Base-by-base conservation (phyloP, 139 green algal genomes). In the Trebouxia sp. region DNA sequence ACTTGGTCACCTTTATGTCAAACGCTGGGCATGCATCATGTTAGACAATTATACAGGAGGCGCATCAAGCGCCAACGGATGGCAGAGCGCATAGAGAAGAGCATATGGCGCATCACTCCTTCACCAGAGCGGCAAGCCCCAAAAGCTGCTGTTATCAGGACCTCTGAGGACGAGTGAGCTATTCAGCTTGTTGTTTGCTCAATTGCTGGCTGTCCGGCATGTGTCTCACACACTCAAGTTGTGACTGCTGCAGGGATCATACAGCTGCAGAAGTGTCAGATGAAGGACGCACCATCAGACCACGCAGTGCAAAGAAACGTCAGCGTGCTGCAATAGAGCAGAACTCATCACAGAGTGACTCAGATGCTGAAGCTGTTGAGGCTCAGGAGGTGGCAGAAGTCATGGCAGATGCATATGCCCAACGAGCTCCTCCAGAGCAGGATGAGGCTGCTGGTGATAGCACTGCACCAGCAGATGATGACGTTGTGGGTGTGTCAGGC, bases 81-180 rank as follows among this genome's bases (percentile, higher is more conserved):
- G 85, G 86, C 80, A 80, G 86, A 95, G 81, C 83, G 85, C 0
- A 81, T 88, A 56, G 76, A 88, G 14, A 84, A 83, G 51, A 85
- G 83, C 53, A 86, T 96, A 38, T 96, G 90, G 88, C 80, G 85
- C 26, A 90, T 90, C 83, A 95, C 92, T 28, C 92, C 92, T 5
- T 92, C 89, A 0, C 89, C 86, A 12, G 58, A 41, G 14, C 72
- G 53, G 26, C 41, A 84, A 45, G 43, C 32, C 28, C 30, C 30
- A 8, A 51, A 38, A n/a, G 22, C 41, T 35, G 28, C 62, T 48
- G 47, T 38, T 55, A 22, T 30, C 6, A 50, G 10, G n/a, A 41
- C 47, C 30, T 42, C 74, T 38, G 47, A 72, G 37, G 62, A 72
- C 14, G 62, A 72, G 62, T 72, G 28, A 72, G 62, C 11, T 15